Evolutionary conservation across 208 protist genomes (phyloP), one percentile per base, ranked within the genome.

Genomic region (Wallacemonas rigidus): DNA sequence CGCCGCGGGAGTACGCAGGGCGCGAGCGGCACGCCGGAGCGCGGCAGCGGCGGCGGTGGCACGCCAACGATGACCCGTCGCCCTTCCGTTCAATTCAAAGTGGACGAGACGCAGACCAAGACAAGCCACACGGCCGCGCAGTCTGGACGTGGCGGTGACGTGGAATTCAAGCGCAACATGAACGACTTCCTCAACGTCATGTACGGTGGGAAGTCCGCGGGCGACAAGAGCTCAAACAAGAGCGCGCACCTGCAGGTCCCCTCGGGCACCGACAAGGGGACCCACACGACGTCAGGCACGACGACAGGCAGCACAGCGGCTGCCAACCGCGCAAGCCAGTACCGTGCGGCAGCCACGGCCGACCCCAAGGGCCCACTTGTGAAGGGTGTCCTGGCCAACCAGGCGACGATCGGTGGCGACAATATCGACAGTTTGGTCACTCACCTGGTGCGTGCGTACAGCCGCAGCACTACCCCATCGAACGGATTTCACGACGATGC

Each of bases 181-280:
- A 53, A 64, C 9, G 79, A 84, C 71, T 82, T 86, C 70, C 45
- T 86, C 48, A 71, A 55, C 11, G 72, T 82, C 57, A 79, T 86
- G 76, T 86, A 86, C 65, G 75, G 75, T 43, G 47, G 7, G n/a
- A 50, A 43, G 40, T 45, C 48, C 35, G 50, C 40, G 41, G 38
- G 36, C 38, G 67, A 35, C 40, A 45, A 35, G 12, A 57, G 53
- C 11, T 9, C 40, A 38, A 5, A 15, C 26, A 57, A 47, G 36
- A 60, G 51, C 6, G 69, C 58, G 44, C 26, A 26, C 26, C 26
- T 26, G 44, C 8, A 50, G 2, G 65, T 26, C 39, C 36, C 35
- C 8, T 26, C 43, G 26, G 26, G 26, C 26, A 26, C 26, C 26
- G 26, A 26, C 26, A 26, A 26, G 26, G 26, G 26, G 26, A 26